Conservation (phyloP, 2,329 filamentous ascomycete species). For the Trichoderma citrinoviride region DNA sequence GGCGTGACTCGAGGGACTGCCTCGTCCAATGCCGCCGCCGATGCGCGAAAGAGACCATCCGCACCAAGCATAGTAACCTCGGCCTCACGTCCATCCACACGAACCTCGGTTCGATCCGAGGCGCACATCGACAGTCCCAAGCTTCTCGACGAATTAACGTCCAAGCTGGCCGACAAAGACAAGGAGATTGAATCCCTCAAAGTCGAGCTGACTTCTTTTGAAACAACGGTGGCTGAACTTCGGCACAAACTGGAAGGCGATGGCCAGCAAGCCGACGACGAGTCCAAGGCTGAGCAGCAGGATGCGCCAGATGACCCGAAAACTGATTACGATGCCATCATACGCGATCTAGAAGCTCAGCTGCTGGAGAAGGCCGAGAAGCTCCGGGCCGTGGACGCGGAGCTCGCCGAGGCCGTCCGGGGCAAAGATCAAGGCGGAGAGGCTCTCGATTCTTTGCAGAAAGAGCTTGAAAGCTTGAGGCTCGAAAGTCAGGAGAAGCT, state of each 20-base stretch:
- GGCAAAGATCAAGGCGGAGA: slow-evolving; percentile 49
- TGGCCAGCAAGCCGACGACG: slow-evolving; percentile 39
- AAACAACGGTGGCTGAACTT: slow-evolving; percentile 55
- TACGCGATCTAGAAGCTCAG: slow-evolving; percentile 47
- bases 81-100: slow-evolving; percentile 28
- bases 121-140: slow-evolving; percentile 47
- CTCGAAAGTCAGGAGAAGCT: slow-evolving; percentile 38
- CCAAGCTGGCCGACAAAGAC: slow-evolving; percentile 58
- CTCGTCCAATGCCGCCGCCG: slow-evolving; percentile 26
- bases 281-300: slow-evolving; percentile 44
- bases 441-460: slow-evolving; percentile 49
- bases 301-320: slow-evolving; percentile 47
- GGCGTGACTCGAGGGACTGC: slow-evolving; percentile 19
- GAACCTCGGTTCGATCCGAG: slow-evolving; percentile 41
- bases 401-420: slow-evolving; percentile 48
- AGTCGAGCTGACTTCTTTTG: slow-evolving; percentile 53
- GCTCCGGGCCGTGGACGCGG: slow-evolving; percentile 49
- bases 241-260: slow-evolving; percentile 48
- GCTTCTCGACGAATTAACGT: slow-evolving; percentile 59
- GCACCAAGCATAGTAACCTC: slow-evolving; percentile 42
- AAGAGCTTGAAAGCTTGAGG: slow-evolving; percentile 46
- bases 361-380: slow-evolving; percentile 50
- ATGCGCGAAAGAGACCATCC: slow-evolving; percentile 58
- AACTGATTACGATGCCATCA: slow-evolving; percentile 48
- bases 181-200: slow-evolving; percentile 56